Evolutionary conservation across 768 basidiomycete species (phyloP).

Genomic region (Tricholoma flavovirens): DNA sequence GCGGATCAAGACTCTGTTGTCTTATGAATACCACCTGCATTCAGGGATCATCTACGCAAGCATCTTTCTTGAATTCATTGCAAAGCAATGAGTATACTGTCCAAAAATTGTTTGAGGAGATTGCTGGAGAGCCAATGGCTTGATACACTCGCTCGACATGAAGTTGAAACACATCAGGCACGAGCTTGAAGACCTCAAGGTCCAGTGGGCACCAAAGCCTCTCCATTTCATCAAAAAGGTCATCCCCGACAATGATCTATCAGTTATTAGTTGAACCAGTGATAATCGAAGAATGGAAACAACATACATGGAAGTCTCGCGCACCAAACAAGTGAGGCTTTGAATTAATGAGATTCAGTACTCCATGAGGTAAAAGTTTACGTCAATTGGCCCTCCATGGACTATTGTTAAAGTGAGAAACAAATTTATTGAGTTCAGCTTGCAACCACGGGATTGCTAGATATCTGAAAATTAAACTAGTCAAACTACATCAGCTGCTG

Average conservation of each 20-base stretch:
- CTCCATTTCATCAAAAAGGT: neutral
- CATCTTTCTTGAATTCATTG: too few relatives aligned
- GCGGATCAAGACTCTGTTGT: too few relatives aligned
- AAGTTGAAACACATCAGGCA: neutral
- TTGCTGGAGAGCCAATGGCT: neutral
- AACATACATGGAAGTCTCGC: constrained; percentile 27
- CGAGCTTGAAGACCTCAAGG: neutral
- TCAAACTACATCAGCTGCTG: too few relatives aligned
- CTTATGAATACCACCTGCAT: too few relatives aligned
- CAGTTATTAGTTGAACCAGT: neutral
- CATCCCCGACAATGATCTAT: neutral
- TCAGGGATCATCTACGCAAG: too few relatives aligned
- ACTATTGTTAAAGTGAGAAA: neutral
- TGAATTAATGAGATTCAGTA: constrained; percentile 21
- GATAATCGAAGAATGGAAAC: too few relatives aligned
- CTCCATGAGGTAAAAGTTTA: constrained; percentile 31
- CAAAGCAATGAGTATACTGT: neutral
- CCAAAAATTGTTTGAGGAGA: neutral
- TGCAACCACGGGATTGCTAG: too few relatives aligned
- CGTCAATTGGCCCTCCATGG: constrained; percentile 14
- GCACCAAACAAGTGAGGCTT: constrained; percentile 20
- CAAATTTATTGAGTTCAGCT: neutral
- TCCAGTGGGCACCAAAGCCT: neutral
- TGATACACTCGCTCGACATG: neutral
- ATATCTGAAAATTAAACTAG: too few relatives aligned